These are phyloP conservation scores for Golubevia sp. DNA, from an alignment of 1,284 basidiomycete species.

Conservation along the genomic window DNA sequence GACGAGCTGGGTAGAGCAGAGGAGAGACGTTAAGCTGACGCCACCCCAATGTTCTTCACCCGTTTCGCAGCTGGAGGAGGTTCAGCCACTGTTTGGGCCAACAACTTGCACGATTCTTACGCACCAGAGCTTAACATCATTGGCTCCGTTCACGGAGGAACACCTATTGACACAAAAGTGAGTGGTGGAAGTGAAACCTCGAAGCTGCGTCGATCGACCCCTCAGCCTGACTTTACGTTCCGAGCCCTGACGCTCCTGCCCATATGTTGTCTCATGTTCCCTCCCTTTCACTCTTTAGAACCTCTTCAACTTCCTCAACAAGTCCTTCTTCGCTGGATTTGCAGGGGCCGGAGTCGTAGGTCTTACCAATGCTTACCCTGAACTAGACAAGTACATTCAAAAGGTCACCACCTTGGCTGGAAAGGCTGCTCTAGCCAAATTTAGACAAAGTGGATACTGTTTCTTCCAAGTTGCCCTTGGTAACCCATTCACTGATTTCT, in stretches of 20 bases:
- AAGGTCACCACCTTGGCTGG: conserved; percentile 18
- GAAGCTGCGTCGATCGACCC: too few species aligned
- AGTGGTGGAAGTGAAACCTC: too few species aligned
- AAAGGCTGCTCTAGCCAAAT: conserved; percentile 7
- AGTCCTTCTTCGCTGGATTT: conserved; percentile 32
- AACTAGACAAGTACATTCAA: conserved; percentile 16
- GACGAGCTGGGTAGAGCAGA: too few species aligned
- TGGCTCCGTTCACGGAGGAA: conserved; percentile 43
- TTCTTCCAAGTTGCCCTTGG: conserved; percentile 8
- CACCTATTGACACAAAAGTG: conserved; percentile 32
- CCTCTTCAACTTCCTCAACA: conserved; percentile 29
- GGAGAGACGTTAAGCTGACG: too few species aligned
- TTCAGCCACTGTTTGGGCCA: conserved; percentile 36
- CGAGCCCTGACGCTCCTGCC: too few species aligned
- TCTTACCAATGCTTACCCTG: conserved; percentile 17
- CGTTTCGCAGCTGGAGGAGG: conserved; percentile 41
- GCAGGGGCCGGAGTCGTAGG: conserved; percentile 32
- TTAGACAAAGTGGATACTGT: conserved; percentile 20
- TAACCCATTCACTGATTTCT: conserved; percentile 3
- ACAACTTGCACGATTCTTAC: conserved; percentile 18
- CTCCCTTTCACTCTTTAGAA: conserved; percentile 1
- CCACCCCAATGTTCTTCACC: too few species aligned
- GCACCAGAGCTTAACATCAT: conserved; percentile 43
- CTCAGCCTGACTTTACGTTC: too few species aligned
- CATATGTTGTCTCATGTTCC: too few species aligned